These are phyloP conservation scores for Neonectria punicea DNA, from an alignment of 2,329 filamentous ascomycete genomes.

Conservation along the genomic window DNA sequence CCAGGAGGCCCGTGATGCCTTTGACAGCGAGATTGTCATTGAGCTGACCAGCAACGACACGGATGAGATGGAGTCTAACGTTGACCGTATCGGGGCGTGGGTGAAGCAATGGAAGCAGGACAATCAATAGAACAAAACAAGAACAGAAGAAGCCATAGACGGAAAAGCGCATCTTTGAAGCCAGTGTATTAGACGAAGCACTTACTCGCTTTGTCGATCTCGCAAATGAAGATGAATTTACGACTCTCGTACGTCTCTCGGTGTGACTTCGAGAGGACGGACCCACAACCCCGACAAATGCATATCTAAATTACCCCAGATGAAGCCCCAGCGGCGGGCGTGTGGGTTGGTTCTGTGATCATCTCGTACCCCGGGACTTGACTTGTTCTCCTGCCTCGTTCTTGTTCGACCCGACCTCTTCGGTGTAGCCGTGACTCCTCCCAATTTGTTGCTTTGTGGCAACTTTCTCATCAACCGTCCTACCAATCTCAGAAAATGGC, in stretches of 20 bases:
- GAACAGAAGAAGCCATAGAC: background rate
- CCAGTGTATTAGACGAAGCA: background rate
- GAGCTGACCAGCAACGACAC: slow-evolving; percentile 84
- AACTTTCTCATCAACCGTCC: background rate
- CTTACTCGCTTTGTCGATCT: background rate
- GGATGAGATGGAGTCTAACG: slow-evolving; percentile 88
- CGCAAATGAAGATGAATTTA: background rate
- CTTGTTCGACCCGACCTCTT: background rate
- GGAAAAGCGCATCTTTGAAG: background rate
- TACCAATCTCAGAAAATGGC: slow-evolving; percentile 49
- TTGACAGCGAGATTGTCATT: slow-evolving; percentile 87
- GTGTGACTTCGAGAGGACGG: background rate
- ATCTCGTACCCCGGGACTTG: background rate
- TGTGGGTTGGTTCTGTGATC: background rate
- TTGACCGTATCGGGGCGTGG: slow-evolving; percentile 87
- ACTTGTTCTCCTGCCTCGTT: background rate
- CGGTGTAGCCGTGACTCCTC: background rate
- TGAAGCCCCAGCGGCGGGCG: background rate
- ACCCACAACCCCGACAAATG: slow-evolving; percentile 15
- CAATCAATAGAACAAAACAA: slow-evolving; percentile 43
- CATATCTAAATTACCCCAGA: background rate
- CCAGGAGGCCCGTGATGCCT: slow-evolving; percentile 89
- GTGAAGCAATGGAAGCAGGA: slow-evolving; percentile 83
- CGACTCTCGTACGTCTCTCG: background rate
- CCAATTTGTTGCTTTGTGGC: background rate